Percentiles rank a stretch among this genome's conserved stretches.
Evolutionary conservation across 257 asterid genomes (phyloP).

Genomic region (Leptodermis oblonga): DNA sequence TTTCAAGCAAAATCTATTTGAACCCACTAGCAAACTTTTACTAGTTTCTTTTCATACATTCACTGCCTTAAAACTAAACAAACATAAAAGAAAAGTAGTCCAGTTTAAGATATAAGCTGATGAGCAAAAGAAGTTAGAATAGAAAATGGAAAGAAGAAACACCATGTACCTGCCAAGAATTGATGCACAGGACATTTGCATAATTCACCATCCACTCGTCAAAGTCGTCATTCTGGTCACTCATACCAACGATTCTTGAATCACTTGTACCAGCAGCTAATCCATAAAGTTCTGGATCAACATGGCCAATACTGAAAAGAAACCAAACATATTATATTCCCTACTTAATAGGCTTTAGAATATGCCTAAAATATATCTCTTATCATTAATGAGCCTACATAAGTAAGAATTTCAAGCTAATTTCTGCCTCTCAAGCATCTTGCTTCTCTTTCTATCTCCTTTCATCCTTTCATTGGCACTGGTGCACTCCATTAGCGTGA

Average conservation of each 20-base stretch:
- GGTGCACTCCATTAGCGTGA: neutral
- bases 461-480: neutral
- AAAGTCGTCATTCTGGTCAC: constrained; percentile 33
- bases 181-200: constrained; percentile 80
- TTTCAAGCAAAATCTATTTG: neutral
- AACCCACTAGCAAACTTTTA: neutral
- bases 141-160: neutral
- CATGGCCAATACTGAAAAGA: constrained; percentile 80
- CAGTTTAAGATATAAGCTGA: neutral
- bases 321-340: constrained; percentile 9
- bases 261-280: constrained; percentile 66
- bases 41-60: neutral
- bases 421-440: neutral
- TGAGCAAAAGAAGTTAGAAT: neutral
- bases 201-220: constrained; percentile 67
- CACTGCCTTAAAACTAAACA: neutral
- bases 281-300: constrained; percentile 72
- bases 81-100: neutral
- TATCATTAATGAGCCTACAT: neutral
- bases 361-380: constrained; percentile 4
- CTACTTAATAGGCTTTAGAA: constrained; percentile 9
- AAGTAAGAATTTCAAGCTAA: neutral
- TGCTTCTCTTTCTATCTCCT: neutral
- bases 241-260: constrained; percentile 26
- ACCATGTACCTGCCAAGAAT: constrained; percentile 86